Evolutionary conservation across 2,329 filamentous ascomycete species (phyloP).

Genomic region (Penicillium janthinellum): DNA sequence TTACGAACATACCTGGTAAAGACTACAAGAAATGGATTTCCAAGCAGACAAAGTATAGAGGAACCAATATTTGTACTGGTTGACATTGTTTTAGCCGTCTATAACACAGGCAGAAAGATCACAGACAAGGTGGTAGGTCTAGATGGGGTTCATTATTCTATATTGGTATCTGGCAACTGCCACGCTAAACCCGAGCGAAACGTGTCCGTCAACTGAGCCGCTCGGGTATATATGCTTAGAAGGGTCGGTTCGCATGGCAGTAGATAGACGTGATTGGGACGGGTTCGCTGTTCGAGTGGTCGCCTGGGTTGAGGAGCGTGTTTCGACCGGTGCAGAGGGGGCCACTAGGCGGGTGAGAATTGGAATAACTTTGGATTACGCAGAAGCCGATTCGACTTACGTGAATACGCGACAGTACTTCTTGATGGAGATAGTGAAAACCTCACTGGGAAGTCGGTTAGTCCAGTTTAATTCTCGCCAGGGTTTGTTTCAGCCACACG

Average conservation of each 20-base stretch:
- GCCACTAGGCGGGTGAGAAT: constrained; percentile 14
- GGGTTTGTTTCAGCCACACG: neutral
- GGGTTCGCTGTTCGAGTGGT: constrained; percentile 25
- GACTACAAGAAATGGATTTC: neutral
- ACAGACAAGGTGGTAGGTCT: neutral
- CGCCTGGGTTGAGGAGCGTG: constrained; percentile 24
- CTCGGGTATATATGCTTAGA: neutral
- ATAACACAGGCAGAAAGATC: too few relatives aligned
- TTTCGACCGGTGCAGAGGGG: constrained; percentile 27
- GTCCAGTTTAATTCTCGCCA: neutral
- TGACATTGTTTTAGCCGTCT: neutral
- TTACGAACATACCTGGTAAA: neutral
- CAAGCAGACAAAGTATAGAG: neutral
- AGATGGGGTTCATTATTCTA: neutral
- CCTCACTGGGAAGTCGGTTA: constrained; percentile 15
- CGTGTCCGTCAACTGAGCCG: neutral
- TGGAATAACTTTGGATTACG: neutral
- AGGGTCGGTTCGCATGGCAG: constrained; percentile 23
- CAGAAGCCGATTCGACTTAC: constrained; percentile 11
- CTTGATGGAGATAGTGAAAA: constrained; percentile 23
- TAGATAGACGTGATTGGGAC: constrained; percentile 28
- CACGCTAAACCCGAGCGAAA: neutral
- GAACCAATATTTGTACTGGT: too few relatives aligned
- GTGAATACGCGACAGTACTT: constrained; percentile 30
- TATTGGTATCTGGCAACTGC: neutral